These are phyloP conservation scores for Gymnopilus dilepis DNA, from an alignment of 768 basidiomycete species.

Conservation along the genomic window DNA sequence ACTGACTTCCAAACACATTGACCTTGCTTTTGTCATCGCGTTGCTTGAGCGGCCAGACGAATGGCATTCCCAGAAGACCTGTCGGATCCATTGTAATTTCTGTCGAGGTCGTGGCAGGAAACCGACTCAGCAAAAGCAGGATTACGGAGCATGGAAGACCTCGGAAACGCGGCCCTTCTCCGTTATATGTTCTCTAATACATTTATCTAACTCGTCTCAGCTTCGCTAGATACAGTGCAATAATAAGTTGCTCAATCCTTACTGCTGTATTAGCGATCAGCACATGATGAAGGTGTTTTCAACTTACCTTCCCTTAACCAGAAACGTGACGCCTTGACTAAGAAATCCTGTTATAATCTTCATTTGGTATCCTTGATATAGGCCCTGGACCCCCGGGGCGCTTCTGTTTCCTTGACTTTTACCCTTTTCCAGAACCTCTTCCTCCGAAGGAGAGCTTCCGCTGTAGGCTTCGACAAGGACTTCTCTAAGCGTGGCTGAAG, in stretches of 20 bases:
- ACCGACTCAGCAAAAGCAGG: too few relatives aligned
- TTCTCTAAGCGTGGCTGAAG: slow-evolving; percentile 41
- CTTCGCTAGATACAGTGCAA: slow-evolving; percentile 12
- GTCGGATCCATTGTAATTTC: too few relatives aligned
- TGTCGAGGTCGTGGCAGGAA: too few relatives aligned
- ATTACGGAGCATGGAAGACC: too few relatives aligned
- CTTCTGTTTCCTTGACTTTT: background rate
- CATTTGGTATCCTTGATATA: slow-evolving; percentile 59
- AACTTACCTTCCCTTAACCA: slow-evolving; percentile 60
- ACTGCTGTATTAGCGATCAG: too few relatives aligned
- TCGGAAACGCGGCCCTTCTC: too few relatives aligned
- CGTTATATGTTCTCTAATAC: too few relatives aligned
- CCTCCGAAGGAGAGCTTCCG: slow-evolving; percentile 25
- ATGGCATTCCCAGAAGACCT: too few relatives aligned
- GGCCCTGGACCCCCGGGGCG: slow-evolving; percentile 33
- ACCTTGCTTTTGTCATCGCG: too few relatives aligned
- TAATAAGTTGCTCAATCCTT: slow-evolving; percentile 12
- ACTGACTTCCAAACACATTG: too few relatives aligned
- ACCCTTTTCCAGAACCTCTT: slow-evolving; percentile 25
- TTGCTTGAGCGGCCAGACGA: too few relatives aligned
- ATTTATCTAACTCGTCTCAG: background rate
- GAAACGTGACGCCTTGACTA: slow-evolving; percentile 61
- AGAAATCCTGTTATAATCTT: slow-evolving; percentile 60
- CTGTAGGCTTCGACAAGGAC: slow-evolving; percentile 41
- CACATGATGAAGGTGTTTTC: too few relatives aligned